A percentile compares a stretch with the other conserved stretches of the same genome.
phyloP scores from a whole-genome alignment of 169 alveolate genomes.

The Miamiensis avidus region DNA sequence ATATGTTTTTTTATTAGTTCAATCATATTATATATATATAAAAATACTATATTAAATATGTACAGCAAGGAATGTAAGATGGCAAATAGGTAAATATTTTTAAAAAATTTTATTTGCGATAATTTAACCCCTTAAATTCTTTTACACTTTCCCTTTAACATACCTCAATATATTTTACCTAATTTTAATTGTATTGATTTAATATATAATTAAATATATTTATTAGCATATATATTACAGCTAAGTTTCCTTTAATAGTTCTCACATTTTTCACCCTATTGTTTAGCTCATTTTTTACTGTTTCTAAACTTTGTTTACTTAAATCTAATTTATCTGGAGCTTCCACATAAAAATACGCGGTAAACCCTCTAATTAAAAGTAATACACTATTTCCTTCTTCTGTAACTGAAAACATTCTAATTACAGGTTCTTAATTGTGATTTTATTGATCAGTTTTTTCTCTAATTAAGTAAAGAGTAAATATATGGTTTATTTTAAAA shows the following conservation, averaged over 20 bases:
- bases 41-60: too few species aligned
- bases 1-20: too few species aligned
- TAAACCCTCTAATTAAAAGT: conserved; percentile 48
- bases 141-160: conserved; percentile 48
- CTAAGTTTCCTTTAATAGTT: conserved; percentile 2
- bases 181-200: background rate
- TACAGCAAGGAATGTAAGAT: conserved; percentile 51
- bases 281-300: conserved; percentile 29
- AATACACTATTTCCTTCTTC: conserved; percentile 53
- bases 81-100: conserved; percentile 60
- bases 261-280: background rate
- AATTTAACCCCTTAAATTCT: conserved; percentile 43
- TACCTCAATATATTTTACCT: conserved; percentile 37
- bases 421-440: conserved; percentile 7
- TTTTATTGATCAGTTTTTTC: too few species aligned
- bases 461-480: background rate
- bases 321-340: conserved; percentile 5
- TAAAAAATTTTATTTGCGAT: conserved; percentile 33
- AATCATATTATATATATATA: too few species aligned
- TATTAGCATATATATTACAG: too few species aligned
- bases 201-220: background rate
- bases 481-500: too few species aligned
- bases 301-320: conserved; percentile 17
- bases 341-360: conserved; percentile 55
- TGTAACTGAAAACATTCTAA: conserved; percentile 68